These are phyloP conservation scores for Silybum marianum DNA, from an alignment of 129 eudicot species.

Conservation along the genomic window DNA sequence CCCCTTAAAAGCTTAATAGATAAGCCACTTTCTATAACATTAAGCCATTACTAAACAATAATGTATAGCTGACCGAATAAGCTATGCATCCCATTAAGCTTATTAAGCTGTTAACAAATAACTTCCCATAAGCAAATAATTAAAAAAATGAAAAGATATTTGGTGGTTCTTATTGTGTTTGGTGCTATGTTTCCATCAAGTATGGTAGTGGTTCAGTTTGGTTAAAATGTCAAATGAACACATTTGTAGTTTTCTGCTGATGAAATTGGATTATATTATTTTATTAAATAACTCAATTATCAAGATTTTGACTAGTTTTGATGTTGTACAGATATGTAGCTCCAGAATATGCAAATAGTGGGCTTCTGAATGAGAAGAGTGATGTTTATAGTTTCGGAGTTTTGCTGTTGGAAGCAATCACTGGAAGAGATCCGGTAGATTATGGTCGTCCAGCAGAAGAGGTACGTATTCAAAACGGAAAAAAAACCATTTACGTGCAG, in stretches of 20 bases:
- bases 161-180: not conserved
- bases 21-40: too few relatives aligned
- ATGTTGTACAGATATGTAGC: slow-evolving; percentile 66
- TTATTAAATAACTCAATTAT: not conserved
- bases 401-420: slow-evolving; percentile 76
- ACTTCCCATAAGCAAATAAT: slow-evolving; percentile 52
- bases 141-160: too few relatives aligned
- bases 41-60: too few relatives aligned
- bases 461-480: slow-evolving; percentile 33
- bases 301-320: not conserved
- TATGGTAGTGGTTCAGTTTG: too few relatives aligned
- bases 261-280: not conserved
- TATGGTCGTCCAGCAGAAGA: slow-evolving; percentile 80
- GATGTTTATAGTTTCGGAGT: slow-evolving; percentile 91
- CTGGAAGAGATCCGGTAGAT: slow-evolving; percentile 90
- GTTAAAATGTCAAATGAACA: too few relatives aligned
- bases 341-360: slow-evolving; percentile 91
- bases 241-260: not conserved
- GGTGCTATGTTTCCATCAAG: too few relatives aligned
- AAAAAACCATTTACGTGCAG: not conserved
- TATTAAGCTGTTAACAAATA: not conserved
- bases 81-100: too few relatives aligned
- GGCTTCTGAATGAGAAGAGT: slow-evolving; percentile 81
- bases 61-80: too few relatives aligned
- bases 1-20: too few relatives aligned